Percentiles rank a stretch among this genome's conserved stretches.
These are phyloP conservation scores for Leptodermis oblonga DNA, from an alignment of 257 asterid genomes.

Conservation along the genomic window DNA sequence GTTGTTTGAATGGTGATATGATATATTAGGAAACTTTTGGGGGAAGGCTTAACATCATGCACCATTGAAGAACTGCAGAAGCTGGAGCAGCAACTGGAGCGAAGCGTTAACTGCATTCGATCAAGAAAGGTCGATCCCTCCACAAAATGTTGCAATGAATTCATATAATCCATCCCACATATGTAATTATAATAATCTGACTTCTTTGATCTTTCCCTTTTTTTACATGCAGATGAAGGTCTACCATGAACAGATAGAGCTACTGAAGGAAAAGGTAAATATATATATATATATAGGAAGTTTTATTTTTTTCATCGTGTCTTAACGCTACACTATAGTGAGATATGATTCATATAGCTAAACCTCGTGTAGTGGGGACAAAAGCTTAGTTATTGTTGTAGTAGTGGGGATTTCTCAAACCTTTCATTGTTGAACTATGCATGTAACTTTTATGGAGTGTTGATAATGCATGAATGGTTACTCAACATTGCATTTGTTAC, in stretches of 20 bases:
- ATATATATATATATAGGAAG: neutral
- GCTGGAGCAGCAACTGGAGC: slow-evolving; percentile 77
- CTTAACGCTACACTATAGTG: too few species aligned
- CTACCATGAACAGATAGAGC: slow-evolving; percentile 66
- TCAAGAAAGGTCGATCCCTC: slow-evolving; percentile 63
- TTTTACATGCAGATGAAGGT: slow-evolving; percentile 56
- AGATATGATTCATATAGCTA: too few species aligned
- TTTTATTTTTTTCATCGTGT: neutral
- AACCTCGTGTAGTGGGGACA: too few species aligned
- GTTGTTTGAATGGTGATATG: neutral
- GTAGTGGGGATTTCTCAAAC: too few species aligned
- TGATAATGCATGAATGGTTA: neutral
- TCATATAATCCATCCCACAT: too few species aligned
- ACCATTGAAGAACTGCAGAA: slow-evolving; percentile 65
- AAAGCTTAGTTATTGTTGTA: too few species aligned
- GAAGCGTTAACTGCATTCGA: slow-evolving; percentile 58
- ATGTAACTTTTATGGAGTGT: neutral
- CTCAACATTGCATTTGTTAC: neutral
- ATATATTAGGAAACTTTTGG: slow-evolving; percentile 63
- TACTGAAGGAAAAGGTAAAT: slow-evolving; percentile 70
- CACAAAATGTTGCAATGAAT: too few species aligned
- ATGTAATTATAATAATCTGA: neutral
- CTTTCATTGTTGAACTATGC: too few species aligned
- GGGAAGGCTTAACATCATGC: slow-evolving; percentile 71
- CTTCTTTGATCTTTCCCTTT: neutral